Base-by-base conservation (phyloP, 306 rosid species). In the Sindora glabra region DNA sequence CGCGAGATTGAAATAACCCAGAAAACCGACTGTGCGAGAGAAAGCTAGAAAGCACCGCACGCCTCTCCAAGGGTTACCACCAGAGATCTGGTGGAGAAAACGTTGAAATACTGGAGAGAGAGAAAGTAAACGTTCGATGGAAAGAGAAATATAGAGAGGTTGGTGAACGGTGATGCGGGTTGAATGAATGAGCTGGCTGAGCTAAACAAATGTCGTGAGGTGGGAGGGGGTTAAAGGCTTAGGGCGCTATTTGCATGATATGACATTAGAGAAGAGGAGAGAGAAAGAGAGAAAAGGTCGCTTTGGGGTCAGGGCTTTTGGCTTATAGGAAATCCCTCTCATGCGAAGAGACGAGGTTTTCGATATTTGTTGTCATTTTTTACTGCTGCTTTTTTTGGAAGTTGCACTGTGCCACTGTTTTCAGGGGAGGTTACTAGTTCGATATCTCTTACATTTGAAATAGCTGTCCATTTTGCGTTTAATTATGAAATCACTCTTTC, bases 31-130 rank as follows among this genome's bases (percentile, higher is more conserved):
- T 14, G 0, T n/a, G 62, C 18, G 47, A 40, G 56, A 50, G 41
- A 63, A 23, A 61, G 69, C 41, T 60, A 74, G 18, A n/a, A n/a
- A n/a, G n/a, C n/a, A n/a, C 39, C 59, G 73, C 77, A 70, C 79
- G 86, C 77, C 70, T 74, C 68, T 69, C 79, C 76, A 61, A 72
- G 83, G 65, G 62, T 69, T 41, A 47, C 42, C 57, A 59, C 61
- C 62, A 84, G 94, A 87, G 94, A 90, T 90, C 89, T 83, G 91
- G 77, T 40, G 69, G 71, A 68, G 73, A 77, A 81, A 77, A 73
- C 80, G 74, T 62, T 59, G 77, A 74, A 71, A 75, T 56, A 29
- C 16, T 12, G 1, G 46, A 19, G 57, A 65, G 72, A 74, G 76
- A 74, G 72, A 70, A 27, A 68, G 50, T 19, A 44, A 23, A 25